phyloP scores from a whole-genome alignment of 768 basidiomycete species.

The Suillus ampliporus region DNA sequence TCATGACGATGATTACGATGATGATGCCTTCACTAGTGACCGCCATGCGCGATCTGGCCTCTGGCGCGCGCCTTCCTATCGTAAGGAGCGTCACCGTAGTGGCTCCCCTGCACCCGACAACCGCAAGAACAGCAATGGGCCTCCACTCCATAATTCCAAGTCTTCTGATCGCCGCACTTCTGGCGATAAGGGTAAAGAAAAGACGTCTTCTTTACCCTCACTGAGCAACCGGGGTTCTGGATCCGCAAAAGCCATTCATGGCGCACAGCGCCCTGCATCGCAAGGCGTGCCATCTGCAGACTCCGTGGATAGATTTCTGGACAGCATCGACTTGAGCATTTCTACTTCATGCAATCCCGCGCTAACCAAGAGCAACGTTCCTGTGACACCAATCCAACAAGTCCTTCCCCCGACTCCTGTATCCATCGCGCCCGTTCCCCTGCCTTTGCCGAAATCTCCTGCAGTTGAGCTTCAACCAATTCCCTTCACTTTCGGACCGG shows the following conservation, averaged over 20 bases:
- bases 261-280: neutral
- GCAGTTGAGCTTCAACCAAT: conserved; percentile 13
- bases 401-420: conserved; percentile 20
- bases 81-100: conserved; percentile 3
- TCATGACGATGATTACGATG: neutral
- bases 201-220: neutral
- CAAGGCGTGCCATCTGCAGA: neutral
- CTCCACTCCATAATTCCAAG: neutral
- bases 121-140: neutral
- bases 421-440: conserved; percentile 15
- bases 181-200: neutral
- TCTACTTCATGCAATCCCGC: neutral
- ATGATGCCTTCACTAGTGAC: neutral
- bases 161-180: conserved; percentile 3
- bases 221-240: neutral
- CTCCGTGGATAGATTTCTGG: conserved; percentile 31
- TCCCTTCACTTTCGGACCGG: conserved; percentile 8
- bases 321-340: conserved; percentile 28
- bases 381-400: conserved; percentile 8
- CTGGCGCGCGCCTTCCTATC: conserved; percentile 2
- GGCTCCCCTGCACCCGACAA: neutral
- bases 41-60: neutral
- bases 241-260: neutral
- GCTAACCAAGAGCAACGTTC: conserved; percentile 14
- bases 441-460: conserved; percentile 20